phyloP scores from a whole-genome alignment of 2,329 filamentous ascomycete species.

The Fusarium stilboides region DNA sequence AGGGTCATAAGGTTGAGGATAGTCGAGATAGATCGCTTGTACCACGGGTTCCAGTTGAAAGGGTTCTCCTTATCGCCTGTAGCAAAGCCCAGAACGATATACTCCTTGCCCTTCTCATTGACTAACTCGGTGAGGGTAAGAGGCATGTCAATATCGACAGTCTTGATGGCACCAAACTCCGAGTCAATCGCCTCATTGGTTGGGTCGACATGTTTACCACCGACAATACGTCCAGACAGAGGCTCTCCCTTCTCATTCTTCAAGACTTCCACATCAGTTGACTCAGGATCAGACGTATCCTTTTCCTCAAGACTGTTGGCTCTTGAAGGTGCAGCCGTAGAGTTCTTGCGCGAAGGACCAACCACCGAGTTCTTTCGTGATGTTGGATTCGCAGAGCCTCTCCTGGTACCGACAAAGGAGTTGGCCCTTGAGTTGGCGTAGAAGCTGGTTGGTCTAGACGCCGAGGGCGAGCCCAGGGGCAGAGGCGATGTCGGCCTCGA shows the following conservation, averaged over 20 bases:
- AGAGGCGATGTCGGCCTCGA: slow-evolving; percentile 42
- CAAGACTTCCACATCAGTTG: slow-evolving; percentile 32
- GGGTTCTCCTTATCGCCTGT: slow-evolving; percentile 45
- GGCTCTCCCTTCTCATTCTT: slow-evolving; percentile 38
- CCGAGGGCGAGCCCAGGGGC: slow-evolving; percentile 38
- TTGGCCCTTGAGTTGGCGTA: slow-evolving; percentile 42
- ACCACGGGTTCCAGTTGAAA: slow-evolving; percentile 46
- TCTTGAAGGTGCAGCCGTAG: slow-evolving; percentile 11
- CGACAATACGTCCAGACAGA: slow-evolving; percentile 37
- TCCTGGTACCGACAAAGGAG: slow-evolving; percentile 35
- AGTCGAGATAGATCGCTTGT: slow-evolving; percentile 43
- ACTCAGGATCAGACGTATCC: slow-evolving; percentile 32
- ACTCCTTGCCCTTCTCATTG: slow-evolving; percentile 40
- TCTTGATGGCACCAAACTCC: slow-evolving; percentile 40
- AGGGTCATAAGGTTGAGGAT: slow-evolving; percentile 45
- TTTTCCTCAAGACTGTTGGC: slow-evolving; percentile 19
- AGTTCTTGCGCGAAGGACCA: slow-evolving; percentile 32
- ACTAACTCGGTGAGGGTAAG: slow-evolving; percentile 39
- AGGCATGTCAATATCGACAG: slow-evolving; percentile 43
- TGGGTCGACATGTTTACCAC: slow-evolving; percentile 40
- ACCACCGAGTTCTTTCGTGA: slow-evolving; percentile 31
- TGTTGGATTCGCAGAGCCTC: slow-evolving; percentile 10
- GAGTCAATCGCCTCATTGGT: slow-evolving; percentile 33
- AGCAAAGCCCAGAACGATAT: slow-evolving; percentile 42
- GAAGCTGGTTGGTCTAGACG: slow-evolving; percentile 42